Evolutionary conservation across 225 moss, liverwort and hornwort genomes (phyloP), one percentile per base, ranked within the genome.

Genomic region (Lunularia cruciata): DNA sequence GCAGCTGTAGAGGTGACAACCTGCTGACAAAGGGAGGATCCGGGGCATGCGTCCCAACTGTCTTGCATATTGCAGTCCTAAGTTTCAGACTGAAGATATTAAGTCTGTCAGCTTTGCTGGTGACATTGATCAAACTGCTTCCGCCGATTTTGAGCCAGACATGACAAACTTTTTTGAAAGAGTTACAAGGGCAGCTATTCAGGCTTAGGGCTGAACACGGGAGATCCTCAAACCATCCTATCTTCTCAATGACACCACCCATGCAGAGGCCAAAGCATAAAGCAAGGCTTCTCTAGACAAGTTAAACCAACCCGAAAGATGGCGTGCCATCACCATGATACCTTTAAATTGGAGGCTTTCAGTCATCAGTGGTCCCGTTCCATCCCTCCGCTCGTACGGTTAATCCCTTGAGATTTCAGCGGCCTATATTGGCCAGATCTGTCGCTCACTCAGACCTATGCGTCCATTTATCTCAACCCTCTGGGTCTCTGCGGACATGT

Each of bases 401-500:
- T 40, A 36, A n/a, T 36, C 18, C 70, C 52, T n/a, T 47, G 36
- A 48, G 31, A 23, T 70, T 31, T 69, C 69, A 61, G 22, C 8
- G 57, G 45, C 48, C 58, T 56, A n/a, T n/a, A 48, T 9, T 18
- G 37, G 58, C n/a, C 63, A 63, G 40, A 59, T 40, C 42, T 43
- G 43, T 57, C 12, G 14, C 55, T 45, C 34, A 57, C 63, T 39
- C 63, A 52, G 56, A 64, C 60, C 47, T 32, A 32, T 57, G 47
- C 14, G 57, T 69, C 68, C 76, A 23, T 19, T 47, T 27, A 15
- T 67, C 63, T 47, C 33, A 69, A 57, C 51, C 63, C 51, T 65
- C 9, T 54, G 61, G 74, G 54, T 68, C 67, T 68, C 65, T 62
- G 59, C 43, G 25, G 69, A 78, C 75, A 72, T 72, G 75, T 75